A percentile compares a stretch with the other conserved stretches of the same genome.
These are phyloP conservation scores for Saccharomycopsis schoenii DNA, from an alignment of 805 yeast genomes.

Conservation along the genomic window DNA sequence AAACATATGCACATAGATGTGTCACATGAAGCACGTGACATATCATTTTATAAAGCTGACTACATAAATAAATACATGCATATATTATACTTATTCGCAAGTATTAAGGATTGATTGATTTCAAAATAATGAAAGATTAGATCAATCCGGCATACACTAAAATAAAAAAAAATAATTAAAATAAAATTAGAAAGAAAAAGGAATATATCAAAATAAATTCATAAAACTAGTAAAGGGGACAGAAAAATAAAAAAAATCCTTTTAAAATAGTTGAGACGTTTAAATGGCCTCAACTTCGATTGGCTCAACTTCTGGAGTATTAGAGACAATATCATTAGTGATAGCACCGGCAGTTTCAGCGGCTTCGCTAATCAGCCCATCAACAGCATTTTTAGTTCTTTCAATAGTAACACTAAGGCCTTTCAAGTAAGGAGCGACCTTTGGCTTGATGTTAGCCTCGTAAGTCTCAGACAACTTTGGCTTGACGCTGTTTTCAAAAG, in stretches of 20 bases:
- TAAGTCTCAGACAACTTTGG: conserved; percentile 5
- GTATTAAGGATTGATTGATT: too few relatives aligned
- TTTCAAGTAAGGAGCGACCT: conserved; percentile 21
- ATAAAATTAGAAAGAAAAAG: too few relatives aligned
- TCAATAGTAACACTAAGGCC: conserved; percentile 18
- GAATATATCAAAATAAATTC: too few relatives aligned
- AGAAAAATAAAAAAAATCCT: neutral
- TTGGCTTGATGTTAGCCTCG: conserved; percentile 24
- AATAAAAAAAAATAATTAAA: too few relatives aligned
- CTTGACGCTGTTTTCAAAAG: conserved; percentile 20
- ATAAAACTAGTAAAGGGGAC: neutral
- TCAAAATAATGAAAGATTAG: too few relatives aligned
- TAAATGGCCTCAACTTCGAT: neutral
- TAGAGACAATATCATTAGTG: neutral
- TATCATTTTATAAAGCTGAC: too few relatives aligned
- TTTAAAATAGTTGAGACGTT: neutral
- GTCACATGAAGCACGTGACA: neutral
- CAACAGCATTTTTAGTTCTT: conserved; percentile 19
- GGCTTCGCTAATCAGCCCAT: conserved; percentile 21
- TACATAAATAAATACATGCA: too few relatives aligned
- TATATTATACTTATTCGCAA: too few relatives aligned
- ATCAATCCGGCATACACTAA: too few relatives aligned
- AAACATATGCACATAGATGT: neutral
- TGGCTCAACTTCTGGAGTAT: neutral
- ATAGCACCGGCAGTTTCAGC: conserved; percentile 7